phyloP scores from a whole-genome alignment of 495 filamentous ascomycete species.

The Stereocaulon alpinum region DNA sequence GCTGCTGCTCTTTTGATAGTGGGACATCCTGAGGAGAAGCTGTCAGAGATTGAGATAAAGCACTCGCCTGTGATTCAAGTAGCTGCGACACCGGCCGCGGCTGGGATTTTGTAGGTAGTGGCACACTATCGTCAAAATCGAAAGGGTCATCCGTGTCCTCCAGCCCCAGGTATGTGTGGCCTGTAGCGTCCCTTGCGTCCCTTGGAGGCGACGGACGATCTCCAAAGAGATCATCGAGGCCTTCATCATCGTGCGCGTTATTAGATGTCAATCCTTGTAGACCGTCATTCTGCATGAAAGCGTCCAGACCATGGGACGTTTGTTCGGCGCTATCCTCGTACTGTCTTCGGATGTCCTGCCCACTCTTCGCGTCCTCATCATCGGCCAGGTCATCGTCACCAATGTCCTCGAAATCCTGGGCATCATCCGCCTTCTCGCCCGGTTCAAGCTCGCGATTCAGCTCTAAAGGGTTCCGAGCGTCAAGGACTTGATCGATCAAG shows the following conservation, averaged over 20 bases:
- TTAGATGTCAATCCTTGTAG: conserved; percentile 1
- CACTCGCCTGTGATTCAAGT: background rate
- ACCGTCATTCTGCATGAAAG: conserved; percentile 10
- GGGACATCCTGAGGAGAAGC: conserved; percentile 3
- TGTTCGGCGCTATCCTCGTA: conserved; percentile 12
- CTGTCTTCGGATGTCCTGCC: conserved; percentile 19
- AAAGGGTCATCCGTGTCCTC: conserved; percentile 37
- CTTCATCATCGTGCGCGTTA: conserved; percentile 43
- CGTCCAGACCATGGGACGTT: conserved; percentile 7
- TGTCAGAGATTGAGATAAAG: background rate
- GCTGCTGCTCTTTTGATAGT: conserved; percentile 25
- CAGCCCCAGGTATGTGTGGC: conserved; percentile 20
- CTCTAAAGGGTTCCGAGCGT: conserved; percentile 32
- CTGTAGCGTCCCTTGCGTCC: conserved; percentile 31
- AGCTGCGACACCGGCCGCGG: background rate
- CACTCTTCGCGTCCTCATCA: conserved; percentile 41
- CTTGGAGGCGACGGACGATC: conserved; percentile 35
- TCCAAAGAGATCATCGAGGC: conserved; percentile 39
- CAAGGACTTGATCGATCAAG: conserved; percentile 38
- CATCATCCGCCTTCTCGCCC: conserved; percentile 69
- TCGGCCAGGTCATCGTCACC: conserved; percentile 61
- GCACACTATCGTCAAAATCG: conserved; percentile 15
- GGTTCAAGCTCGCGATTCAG: conserved; percentile 44
- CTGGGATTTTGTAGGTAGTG: background rate
- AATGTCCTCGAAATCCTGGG: conserved; percentile 81